Conservation (phyloP, 208 protist species). For the Trypanosoma caninum region DNA sequence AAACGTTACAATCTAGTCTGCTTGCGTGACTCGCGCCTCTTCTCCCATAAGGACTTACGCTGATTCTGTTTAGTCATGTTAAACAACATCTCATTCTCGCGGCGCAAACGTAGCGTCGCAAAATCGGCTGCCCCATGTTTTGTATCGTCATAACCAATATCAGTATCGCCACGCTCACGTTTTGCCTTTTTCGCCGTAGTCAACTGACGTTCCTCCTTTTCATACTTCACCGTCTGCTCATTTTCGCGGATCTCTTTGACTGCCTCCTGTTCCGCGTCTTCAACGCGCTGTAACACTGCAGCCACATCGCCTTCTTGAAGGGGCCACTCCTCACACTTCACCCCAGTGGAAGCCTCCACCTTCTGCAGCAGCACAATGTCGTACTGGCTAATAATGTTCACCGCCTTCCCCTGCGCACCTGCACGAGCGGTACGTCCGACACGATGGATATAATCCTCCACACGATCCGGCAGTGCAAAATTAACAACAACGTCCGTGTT, state of each 20-base stretch:
- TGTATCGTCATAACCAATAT: slow-evolving; percentile 86
- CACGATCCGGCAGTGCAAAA: slow-evolving; percentile 95
- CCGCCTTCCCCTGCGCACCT: slow-evolving; percentile 90
- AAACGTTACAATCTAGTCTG: slow-evolving; percentile 20
- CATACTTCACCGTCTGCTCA: slow-evolving; percentile 70
- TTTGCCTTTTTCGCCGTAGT: slow-evolving; percentile 74
- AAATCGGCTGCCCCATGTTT: slow-evolving; percentile 83
- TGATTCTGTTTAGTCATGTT: slow-evolving; percentile 89
- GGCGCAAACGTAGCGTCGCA: slow-evolving; percentile 78
- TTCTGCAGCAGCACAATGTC: slow-evolving; percentile 98
- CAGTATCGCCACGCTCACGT: slow-evolving; percentile 64
- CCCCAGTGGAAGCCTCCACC: slow-evolving; percentile 95
- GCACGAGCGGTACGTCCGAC: slow-evolving; percentile 96
- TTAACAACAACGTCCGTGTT: slow-evolving; percentile 98
- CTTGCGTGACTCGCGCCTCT: slow-evolving; percentile 66
- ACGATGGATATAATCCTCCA: slow-evolving; percentile 98
- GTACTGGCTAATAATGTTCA: slow-evolving; percentile 96
- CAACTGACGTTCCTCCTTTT: slow-evolving; percentile 65
- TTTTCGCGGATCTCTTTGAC: slow-evolving; percentile 87
- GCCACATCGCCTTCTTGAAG: slow-evolving; percentile 73
- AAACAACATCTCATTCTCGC: slow-evolving; percentile 86
- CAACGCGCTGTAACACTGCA: slow-evolving; percentile 80
- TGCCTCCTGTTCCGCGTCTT: slow-evolving; percentile 90
- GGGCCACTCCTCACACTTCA: slow-evolving; percentile 89
- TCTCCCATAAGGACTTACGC: slow-evolving; percentile 82